Conservation (phyloP, 306 rosid genomes). For the Cucurbita moschata region DNA sequence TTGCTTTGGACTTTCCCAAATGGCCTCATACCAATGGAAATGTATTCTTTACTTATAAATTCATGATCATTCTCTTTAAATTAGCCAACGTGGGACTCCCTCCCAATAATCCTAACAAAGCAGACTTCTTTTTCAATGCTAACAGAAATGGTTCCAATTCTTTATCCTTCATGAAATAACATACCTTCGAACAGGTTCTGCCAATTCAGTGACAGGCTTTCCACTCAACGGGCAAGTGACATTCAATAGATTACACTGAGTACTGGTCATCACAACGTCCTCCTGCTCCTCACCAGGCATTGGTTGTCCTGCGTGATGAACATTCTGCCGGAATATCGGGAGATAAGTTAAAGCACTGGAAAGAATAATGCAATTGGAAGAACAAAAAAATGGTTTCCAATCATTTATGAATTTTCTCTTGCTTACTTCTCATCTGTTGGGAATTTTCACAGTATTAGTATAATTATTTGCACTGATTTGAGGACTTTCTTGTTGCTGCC, state of each 20-base stretch:
- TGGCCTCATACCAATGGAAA: no score
- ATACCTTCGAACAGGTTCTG: slow-evolving; percentile 82
- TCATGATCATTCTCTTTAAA: no score
- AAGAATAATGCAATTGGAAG: background rate
- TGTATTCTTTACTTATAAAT: no score
- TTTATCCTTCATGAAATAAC: background rate
- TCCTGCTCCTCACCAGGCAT: slow-evolving; percentile 95
- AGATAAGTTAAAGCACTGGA: background rate
- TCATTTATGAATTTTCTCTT: background rate
- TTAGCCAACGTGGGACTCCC: no score
- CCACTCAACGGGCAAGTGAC: slow-evolving; percentile 67
- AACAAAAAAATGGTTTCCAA: background rate
- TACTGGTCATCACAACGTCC: slow-evolving; percentile 79
- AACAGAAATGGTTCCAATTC: background rate
- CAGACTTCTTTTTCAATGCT: background rate
- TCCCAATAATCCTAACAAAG: background rate
- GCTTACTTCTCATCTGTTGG: background rate
- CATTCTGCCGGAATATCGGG: slow-evolving; percentile 46
- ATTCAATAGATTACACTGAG: slow-evolving; percentile 56
- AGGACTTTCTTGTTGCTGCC: background rate
- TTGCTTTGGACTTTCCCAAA: no score
- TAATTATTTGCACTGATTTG: background rate
- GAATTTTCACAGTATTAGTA: background rate
- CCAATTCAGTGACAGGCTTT: slow-evolving; percentile 56
- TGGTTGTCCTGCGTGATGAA: slow-evolving; percentile 77